A percentile compares a stretch with the other conserved stretches of the same genome.
Conservation (phyloP, 2,329 filamentous ascomycete genomes). For the Sarocladium kiliense region DNA sequence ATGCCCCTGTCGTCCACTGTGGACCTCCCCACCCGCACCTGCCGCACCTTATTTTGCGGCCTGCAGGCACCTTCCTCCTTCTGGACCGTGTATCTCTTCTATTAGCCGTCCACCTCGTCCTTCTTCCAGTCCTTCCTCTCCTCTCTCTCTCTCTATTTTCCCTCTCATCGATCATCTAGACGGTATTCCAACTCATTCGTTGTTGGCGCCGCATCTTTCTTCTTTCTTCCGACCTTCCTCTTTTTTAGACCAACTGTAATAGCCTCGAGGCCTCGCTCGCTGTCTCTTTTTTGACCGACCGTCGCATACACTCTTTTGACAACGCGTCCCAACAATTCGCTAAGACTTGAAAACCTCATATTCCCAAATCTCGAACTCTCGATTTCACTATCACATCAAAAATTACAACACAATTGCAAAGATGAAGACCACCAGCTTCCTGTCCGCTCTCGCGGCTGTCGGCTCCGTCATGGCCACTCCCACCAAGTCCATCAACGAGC, state of each 20-base stretch:
- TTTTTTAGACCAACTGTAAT: constrained; percentile 9
- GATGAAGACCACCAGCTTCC: constrained; percentile 45
- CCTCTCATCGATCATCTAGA: constrained; percentile 14
- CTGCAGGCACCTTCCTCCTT: constrained; percentile 8
- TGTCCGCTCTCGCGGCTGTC: constrained; percentile 43
- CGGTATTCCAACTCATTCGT: constrained; percentile 1
- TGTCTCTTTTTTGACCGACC: constrained; percentile 8
- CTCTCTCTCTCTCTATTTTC: constrained; percentile 12
- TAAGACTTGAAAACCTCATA: no score
- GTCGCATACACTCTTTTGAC: constrained; percentile 9
- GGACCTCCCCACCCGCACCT: constrained; percentile 5
- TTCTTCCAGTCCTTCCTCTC: constrained; percentile 13
- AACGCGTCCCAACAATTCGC: neutral
- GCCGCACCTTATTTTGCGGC: constrained; percentile 9
- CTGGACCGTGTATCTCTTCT: constrained; percentile 1
- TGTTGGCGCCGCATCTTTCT: constrained; percentile 2
- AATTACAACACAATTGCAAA: constrained; percentile 7
- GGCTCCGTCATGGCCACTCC: constrained; percentile 41
- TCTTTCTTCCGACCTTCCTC: constrained; percentile 14
- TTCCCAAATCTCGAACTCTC: neutral
- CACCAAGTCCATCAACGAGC: constrained; percentile 41
- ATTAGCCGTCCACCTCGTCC: constrained; percentile 13
- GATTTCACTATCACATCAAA: neutral
- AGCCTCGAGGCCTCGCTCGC: neutral
- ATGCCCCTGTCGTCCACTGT: neutral